Percentiles rank a stretch among this genome's conserved stretches.
These are phyloP conservation scores for Magnolia sinica DNA, from an alignment of 164 flowering plant species.

Conservation along the genomic window DNA sequence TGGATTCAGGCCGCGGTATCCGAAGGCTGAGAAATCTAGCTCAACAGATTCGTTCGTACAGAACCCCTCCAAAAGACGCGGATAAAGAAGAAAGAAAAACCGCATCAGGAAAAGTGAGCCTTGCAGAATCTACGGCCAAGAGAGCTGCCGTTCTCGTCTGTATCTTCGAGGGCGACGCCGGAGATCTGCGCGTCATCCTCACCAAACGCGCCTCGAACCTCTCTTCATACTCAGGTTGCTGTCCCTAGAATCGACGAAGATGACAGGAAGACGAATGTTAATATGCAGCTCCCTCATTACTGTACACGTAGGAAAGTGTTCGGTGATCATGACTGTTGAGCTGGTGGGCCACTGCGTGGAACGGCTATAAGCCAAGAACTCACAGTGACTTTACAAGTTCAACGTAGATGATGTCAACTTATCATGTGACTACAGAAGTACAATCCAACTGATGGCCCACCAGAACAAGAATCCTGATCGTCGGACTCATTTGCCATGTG, in stretches of 20 bases:
- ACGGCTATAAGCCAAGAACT: too few relatives aligned
- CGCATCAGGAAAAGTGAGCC: constrained; percentile 41
- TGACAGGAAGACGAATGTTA: too few relatives aligned
- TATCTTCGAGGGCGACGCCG: constrained; percentile 47
- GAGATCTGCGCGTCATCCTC: constrained; percentile 52
- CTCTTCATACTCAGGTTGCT: constrained; percentile 54
- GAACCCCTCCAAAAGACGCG: constrained; percentile 36
- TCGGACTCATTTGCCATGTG: too few relatives aligned
- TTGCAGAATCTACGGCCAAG: constrained; percentile 57
- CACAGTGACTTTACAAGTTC: too few relatives aligned
- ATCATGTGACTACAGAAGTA: too few relatives aligned
- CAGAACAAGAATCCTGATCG: too few relatives aligned
- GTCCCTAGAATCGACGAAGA: background rate
- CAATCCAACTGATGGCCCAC: too few relatives aligned
- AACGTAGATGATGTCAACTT: too few relatives aligned
- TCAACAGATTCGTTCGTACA: constrained; percentile 72
- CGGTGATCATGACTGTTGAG: too few relatives aligned
- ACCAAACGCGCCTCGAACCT: constrained; percentile 60
- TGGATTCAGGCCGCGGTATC: constrained; percentile 23
- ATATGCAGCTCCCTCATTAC: too few relatives aligned
- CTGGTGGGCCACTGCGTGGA: too few relatives aligned
- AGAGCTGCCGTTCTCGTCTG: constrained; percentile 59
- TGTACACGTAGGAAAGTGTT: too few relatives aligned
- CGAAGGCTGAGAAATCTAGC: constrained; percentile 47
- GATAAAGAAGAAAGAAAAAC: constrained; percentile 37